Evolutionary conservation across 2,329 filamentous ascomycete genomes (phyloP), one percentile per base, ranked within the genome.

Genomic region (Nemania sp.): DNA sequence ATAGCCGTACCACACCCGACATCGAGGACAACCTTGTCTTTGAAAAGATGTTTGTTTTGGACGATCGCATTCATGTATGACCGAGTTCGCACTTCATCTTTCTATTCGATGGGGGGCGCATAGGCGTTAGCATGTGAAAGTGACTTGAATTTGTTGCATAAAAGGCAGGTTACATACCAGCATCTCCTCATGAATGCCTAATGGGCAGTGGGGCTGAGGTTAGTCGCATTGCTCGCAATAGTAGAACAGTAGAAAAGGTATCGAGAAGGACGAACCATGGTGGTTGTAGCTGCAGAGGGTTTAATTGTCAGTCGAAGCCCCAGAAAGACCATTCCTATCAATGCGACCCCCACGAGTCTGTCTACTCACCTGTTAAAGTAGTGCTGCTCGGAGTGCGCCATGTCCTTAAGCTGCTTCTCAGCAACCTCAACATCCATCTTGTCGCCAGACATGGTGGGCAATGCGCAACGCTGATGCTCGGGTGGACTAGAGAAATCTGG

Each of bases 61-160:
- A 97, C 90, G 80, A 99, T 98, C 58, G 96, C 90, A 81, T 98
- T 95, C 86, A 97, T 95, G 87, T 99, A 99, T 70, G 94, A 97
- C 80, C 90, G 89, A 65, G 96, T 99, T 74, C 96, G 93, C 69
- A 99, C 94, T 83, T 99, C 96, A 84, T 99, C 96, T 91, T 98
- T 98, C 93, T 97, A 78, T 69, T n/a, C n/a, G n/a, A 78, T 1
- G 45, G 57, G 51, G 11, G 10, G 49, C 62, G 54, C 59, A 35
- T 41, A 29, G 51, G 60, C 32, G 66, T 80, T 73, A 79, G 77
- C 67, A 65, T 24, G 54, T 32, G 72, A 20, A 29, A 41, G 32
- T 13, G 68, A 61, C 65, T 64, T 61, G 68, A 69, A 24, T 66
- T 70, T 60, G 64, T 43, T 2, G 45, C n/a, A 32, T 6, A 59